phyloP scores from a whole-genome alignment of 2,329 filamentous ascomycete species.

The Dothistroma pini region DNA sequence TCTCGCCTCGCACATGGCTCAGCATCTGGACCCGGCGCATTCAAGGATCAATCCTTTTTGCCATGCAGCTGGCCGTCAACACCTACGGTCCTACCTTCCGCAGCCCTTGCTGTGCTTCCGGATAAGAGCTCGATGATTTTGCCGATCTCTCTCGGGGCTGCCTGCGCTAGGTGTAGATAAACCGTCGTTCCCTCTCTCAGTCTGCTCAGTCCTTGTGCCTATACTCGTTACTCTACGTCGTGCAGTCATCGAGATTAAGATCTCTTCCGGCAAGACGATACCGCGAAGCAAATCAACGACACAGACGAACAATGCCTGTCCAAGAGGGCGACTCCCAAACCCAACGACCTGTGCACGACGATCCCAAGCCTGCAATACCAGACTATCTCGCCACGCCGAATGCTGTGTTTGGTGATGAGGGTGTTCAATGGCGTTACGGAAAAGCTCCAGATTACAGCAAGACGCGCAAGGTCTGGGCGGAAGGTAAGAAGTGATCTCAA shows the following conservation, averaged over 20 bases:
- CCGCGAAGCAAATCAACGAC: neutral
- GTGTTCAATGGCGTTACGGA: conserved; percentile 59
- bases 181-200: conserved; percentile 9
- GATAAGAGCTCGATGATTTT: conserved; percentile 13
- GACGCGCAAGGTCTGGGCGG: conserved; percentile 56
- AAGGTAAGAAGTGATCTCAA: conserved; percentile 46
- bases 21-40: neutral
- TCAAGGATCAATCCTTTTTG: neutral
- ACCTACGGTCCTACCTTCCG: conserved; percentile 13
- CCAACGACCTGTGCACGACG: conserved; percentile 14
- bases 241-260: neutral
- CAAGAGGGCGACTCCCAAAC: conserved; percentile 23
- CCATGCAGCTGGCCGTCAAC: conserved; percentile 11
- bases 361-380: conserved; percentile 43
- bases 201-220: neutral
- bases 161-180: conserved; percentile 12
- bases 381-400: conserved; percentile 59
- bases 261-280: neutral
- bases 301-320: conserved; percentile 23
- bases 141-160: conserved; percentile 12
- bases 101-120: conserved; percentile 17
- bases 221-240: neutral
- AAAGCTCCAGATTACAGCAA: conserved; percentile 61
- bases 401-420: conserved; percentile 53
- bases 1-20: conserved; percentile 2